Evolutionary conservation across 1,284 basidiomycete species (phyloP).

Genomic region (Hymenochaete sp.): DNA sequence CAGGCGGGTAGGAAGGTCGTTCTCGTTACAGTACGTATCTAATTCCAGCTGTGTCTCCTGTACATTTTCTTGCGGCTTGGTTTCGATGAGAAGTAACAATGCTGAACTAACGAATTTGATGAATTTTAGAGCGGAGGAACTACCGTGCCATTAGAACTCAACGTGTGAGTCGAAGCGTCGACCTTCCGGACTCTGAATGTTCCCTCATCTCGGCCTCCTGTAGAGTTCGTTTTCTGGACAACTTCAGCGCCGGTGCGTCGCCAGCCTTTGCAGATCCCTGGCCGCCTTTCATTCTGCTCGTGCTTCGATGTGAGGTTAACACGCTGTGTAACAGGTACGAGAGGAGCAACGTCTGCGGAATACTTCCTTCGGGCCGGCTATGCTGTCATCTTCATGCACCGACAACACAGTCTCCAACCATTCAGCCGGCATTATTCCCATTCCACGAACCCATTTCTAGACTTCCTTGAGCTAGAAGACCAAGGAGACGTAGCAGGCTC

Average conservation of each 20-base stretch:
- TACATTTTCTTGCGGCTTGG: background rate
- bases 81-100: background rate
- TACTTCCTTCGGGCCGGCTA: slow-evolving; percentile 92
- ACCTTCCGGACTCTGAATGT: slow-evolving; percentile 1
- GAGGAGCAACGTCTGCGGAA: slow-evolving; percentile 95
- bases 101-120: slow-evolving; percentile 9
- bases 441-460: slow-evolving; percentile 95
- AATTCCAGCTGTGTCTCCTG: background rate
- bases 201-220: slow-evolving; percentile 20
- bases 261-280: background rate
- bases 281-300: slow-evolving; percentile 2
- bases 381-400: slow-evolving; percentile 97
- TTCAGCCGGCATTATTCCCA: slow-evolving; percentile 97
- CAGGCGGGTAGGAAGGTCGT: slow-evolving; percentile 70
- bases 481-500: slow-evolving; percentile 17
- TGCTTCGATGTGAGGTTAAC: too few relatives aligned
- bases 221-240: slow-evolving; percentile 96
- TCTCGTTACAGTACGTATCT: slow-evolving; percentile 76
- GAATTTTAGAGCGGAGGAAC: slow-evolving; percentile 80
- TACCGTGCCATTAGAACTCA: slow-evolving; percentile 90
- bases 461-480: slow-evolving; percentile 77
- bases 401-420: slow-evolving; percentile 94
- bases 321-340: slow-evolving; percentile 66
- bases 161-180: slow-evolving; percentile 64
- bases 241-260: slow-evolving; percentile 87